Evolutionary conservation across 176 grass and related monocot species (phyloP).

Genomic region (Cenchrus purpureus): DNA sequence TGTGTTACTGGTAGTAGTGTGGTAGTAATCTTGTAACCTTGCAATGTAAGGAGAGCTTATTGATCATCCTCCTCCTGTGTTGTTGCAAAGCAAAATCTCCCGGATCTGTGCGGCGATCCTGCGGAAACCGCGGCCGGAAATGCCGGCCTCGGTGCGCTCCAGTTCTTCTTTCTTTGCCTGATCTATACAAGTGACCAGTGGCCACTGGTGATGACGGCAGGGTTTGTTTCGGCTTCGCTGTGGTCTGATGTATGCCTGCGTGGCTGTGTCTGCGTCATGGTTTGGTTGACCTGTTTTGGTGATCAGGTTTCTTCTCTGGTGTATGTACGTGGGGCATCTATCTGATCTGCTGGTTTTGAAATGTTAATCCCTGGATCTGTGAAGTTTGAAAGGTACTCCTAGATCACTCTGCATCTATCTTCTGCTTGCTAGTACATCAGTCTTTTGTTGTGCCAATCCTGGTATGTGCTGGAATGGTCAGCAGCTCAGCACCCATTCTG

Average conservation of each 20-base stretch:
- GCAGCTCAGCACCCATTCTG: background rate
- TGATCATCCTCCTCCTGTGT: constrained; percentile 7
- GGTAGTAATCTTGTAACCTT: constrained; percentile 43
- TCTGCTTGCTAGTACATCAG: background rate
- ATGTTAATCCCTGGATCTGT: background rate
- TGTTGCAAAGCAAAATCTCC: background rate
- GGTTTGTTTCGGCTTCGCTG: background rate
- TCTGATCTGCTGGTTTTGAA: background rate
- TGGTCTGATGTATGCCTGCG: background rate
- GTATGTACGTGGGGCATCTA: background rate
- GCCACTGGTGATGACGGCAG: constrained; percentile 5
- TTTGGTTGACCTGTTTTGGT: background rate
- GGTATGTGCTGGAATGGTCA: background rate
- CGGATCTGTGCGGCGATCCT: constrained; percentile 17
- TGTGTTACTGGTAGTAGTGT: constrained; percentile 43
- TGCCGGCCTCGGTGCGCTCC: background rate
- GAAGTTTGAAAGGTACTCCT: background rate
- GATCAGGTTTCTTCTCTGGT: background rate
- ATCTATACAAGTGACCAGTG: background rate
- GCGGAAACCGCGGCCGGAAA: background rate
- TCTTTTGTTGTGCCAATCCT: background rate
- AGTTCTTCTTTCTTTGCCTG: background rate
- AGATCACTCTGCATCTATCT: background rate
- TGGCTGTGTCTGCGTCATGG: constrained; percentile 1
- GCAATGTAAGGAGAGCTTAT: constrained; percentile 55